phyloP scores from a whole-genome alignment of 1,139 yeast species.

The Saccharomyces hybrid region DNA sequence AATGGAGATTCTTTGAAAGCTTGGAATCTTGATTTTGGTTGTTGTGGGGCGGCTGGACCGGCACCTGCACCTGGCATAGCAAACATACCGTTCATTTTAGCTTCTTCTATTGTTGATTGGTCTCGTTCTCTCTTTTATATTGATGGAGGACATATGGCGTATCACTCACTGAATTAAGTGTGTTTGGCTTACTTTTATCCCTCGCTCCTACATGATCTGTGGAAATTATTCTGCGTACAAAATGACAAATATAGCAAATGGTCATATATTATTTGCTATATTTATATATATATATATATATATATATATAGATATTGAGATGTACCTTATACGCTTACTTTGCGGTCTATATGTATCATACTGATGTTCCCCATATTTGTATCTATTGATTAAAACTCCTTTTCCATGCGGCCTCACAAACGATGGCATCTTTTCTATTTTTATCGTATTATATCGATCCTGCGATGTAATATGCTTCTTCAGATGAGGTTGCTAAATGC shows the following conservation, averaged over 20 bases:
- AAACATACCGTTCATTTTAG: slow-evolving; percentile 19
- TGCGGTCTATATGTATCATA: not conserved
- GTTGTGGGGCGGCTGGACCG: slow-evolving; percentile 21
- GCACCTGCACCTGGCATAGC: slow-evolving; percentile 27
- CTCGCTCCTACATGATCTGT: not conserved
- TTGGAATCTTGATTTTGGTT: slow-evolving; percentile 39
- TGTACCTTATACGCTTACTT: not conserved
- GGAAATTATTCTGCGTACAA: not conserved
- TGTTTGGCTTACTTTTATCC: not conserved
- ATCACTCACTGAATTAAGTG: not conserved
- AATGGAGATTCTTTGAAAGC: slow-evolving; percentile 54
- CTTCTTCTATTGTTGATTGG: not conserved
- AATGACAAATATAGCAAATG: not conserved
- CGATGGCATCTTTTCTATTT: not conserved
- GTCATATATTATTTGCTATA: not conserved
- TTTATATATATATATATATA: not conserved
- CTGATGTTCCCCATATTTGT: no score
- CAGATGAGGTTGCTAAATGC: not conserved
- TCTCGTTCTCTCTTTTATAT: not conserved
- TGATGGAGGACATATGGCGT: no score
- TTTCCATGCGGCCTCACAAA: not conserved
- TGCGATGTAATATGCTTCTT: not conserved
- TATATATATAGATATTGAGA: not conserved
- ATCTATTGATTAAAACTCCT: not conserved
- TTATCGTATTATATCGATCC: not conserved